Evolutionary conservation across 2,329 filamentous ascomycete species (phyloP), one percentile per base, ranked within the genome.

Genomic region (Pseudomassariella vexata): DNA sequence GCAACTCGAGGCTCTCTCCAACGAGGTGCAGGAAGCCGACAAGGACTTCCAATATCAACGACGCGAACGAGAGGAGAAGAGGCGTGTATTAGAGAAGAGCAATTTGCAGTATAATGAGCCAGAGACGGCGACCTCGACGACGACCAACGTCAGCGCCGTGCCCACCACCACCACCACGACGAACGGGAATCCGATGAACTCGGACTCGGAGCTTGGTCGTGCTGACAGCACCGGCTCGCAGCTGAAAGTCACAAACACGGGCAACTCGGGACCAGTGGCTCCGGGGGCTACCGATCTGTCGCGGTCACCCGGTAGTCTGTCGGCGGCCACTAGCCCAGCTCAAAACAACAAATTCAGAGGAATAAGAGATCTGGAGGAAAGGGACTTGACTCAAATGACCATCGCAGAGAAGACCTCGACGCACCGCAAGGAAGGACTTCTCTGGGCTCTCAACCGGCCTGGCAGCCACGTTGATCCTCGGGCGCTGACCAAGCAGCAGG

Each of bases 1-100:
- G 1, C 87, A 95, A 50, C 69, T 98, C 3, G 87, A 96, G 46
- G 90, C 90, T 3, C 64, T 98, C 19, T 85, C 84, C 23, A 76
- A 76, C 32, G 90, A 96, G 56, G 92, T 98, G n/a, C 79, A 79
- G 40, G 82, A 92, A 48, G 88, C 88, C 16, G 89, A 96, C 56
- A 95, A 96, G 57, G 90, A 96, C 52, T 98, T 92, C 52, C 88
- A 95, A 51, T 86, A 96, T 37, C 87, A 95, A 52, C 74, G 89
- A 32, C 86, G 86, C n/a, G 92, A 96, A 55, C 76, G 92, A 24
- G 92, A 98, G 55, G 92, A 96, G 59, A 95, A 96, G 63, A 75
- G 94, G 35, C 75, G 92, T 33, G 75, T 84, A 12, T 64, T 98
- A 9, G 92, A 98, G 59, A 95, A 92, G 64, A 90, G 81, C 55